Evolutionary conservation across 2,329 filamentous ascomycete genomes (phyloP), one percentile per base, ranked within the genome.

Genomic region (Aquanectria penicillioides): DNA sequence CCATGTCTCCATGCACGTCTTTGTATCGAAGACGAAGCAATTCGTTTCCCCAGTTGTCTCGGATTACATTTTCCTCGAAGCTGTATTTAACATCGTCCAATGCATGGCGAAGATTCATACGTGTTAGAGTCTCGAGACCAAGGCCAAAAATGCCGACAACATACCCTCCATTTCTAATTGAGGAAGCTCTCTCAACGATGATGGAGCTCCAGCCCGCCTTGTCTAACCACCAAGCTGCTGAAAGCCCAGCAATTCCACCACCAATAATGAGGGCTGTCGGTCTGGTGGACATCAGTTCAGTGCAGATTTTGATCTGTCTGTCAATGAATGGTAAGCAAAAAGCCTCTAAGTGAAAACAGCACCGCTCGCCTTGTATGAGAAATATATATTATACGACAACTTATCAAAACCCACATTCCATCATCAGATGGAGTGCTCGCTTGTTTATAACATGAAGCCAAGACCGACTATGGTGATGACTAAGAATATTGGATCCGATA

Each of bases 221-320:
- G 11, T 57, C 31, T 12, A 51, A 22, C 31, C 54, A 47, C 46
- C 47, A 57, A 20, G 46, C 37, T 8, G 47, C 40, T 5, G 46
- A 46, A 20, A 51, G 47, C 6, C 40, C 38, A 11, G 47, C n/a
- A 13, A 57, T 50, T 22, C 54, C 46, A 2, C 23, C 43, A 5
- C 52, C 52, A 17, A 56, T 29, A 22, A 51, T 47, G 11, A 52
- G n/a, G 9, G 40, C 54, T 10, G 29, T 41, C 2, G 43, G 52
- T 92, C 86, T 52, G 90, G 87, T 62, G n/a, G n/a, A n/a, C n/a
- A n/a, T n/a, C n/a, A n/a, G n/a, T n/a, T n/a, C n/a, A n/a, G n/a
- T n/a, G n/a, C n/a, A n/a, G n/a, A n/a, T n/a, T n/a, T n/a, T n/a
- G n/a, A n/a, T n/a, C n/a, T n/a, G n/a, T n/a, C n/a, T n/a, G n/a